Percentiles rank a stretch among this genome's conserved stretches.
Conservation (phyloP, 139 green algal genomes). For the Astrephomene gubernaculifera region DNA sequence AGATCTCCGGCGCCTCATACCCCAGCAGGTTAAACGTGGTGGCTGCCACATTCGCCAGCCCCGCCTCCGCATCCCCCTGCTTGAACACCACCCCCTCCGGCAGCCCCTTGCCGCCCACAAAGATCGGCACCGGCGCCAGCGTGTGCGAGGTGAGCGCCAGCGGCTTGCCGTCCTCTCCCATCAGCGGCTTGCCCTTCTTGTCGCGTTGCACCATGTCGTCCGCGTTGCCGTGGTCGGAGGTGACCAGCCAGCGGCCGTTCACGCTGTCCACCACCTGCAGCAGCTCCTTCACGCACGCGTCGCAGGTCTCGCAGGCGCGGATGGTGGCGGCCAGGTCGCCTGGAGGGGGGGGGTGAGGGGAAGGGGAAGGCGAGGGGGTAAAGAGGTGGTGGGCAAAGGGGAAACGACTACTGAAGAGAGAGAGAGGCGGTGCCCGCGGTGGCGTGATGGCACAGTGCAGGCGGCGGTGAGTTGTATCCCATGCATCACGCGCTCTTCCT, state of each 20-base stretch:
- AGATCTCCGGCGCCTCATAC: conserved; percentile 79
- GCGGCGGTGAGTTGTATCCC: too few relatives aligned
- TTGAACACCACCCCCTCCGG: conserved; percentile 73
- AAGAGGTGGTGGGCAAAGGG: too few relatives aligned
- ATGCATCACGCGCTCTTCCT: too few relatives aligned
- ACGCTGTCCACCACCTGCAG: conserved; percentile 63
- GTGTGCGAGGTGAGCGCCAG: conserved; percentile 95
- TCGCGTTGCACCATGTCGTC: conserved; percentile 97
- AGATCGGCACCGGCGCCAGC: conserved; percentile 90
- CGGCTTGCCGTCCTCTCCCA: conserved; percentile 72
- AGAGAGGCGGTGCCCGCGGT: too few relatives aligned
- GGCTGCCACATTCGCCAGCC: conserved; percentile 94
- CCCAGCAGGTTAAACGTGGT: conserved; percentile 95
- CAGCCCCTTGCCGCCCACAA: conserved; percentile 91
- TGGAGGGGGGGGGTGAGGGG: neutral
- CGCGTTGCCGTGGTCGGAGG: conserved; percentile 94
- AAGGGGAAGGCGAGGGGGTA: neutral
- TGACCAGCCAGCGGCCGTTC: conserved; percentile 86
- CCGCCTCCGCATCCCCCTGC: conserved; percentile 84
- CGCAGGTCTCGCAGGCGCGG: conserved; percentile 72
- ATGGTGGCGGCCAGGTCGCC: conserved; percentile 79
- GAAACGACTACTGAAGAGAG: too few relatives aligned
- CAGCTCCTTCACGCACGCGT: conserved; percentile 87
- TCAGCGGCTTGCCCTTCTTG: conserved; percentile 88
- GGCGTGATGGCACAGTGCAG: too few relatives aligned